Evolutionary conservation across 805 yeast species (phyloP).

Genomic region (Yarrowia porcina): DNA sequence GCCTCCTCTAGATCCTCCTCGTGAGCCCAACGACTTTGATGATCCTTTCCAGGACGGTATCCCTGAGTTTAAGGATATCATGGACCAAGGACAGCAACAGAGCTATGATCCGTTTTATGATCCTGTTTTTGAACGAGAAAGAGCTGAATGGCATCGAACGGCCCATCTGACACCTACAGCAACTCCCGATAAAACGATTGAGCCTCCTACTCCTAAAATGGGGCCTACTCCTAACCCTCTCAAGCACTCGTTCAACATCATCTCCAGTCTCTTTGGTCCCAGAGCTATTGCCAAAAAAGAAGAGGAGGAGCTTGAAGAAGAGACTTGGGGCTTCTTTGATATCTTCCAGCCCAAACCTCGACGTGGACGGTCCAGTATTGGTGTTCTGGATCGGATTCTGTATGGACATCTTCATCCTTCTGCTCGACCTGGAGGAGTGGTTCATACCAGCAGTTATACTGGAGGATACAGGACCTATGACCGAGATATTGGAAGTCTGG

Average conservation of each 20-base stretch:
- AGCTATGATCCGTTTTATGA: slow-evolving; percentile 10
- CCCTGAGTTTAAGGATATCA: not conserved
- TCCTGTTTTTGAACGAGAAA: not conserved
- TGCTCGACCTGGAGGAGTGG: not conserved
- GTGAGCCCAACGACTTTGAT: slow-evolving; percentile 16
- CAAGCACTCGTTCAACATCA: not conserved
- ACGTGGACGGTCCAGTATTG: not conserved
- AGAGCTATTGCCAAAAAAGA: not conserved
- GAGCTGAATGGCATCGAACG: not conserved
- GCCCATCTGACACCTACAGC: not conserved
- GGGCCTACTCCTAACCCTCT: not conserved
- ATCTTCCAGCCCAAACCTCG: slow-evolving; percentile 10
- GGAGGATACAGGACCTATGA: not conserved
- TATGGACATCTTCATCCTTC: not conserved
- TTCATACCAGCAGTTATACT: not conserved
- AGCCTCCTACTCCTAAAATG: not conserved
- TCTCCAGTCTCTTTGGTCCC: not conserved
- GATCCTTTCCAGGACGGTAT: slow-evolving; percentile 1
- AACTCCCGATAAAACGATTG: not conserved
- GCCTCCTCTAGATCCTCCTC: not conserved
- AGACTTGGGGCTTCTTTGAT: slow-evolving; percentile 10
- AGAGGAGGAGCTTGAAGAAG: not conserved
- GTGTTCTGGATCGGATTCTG: not conserved
- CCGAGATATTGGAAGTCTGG: not conserved
- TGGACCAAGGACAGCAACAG: not conserved